Evolutionary conservation across 495 filamentous ascomycete species (phyloP).

Genomic region (Talaromyces borbonicus): DNA sequence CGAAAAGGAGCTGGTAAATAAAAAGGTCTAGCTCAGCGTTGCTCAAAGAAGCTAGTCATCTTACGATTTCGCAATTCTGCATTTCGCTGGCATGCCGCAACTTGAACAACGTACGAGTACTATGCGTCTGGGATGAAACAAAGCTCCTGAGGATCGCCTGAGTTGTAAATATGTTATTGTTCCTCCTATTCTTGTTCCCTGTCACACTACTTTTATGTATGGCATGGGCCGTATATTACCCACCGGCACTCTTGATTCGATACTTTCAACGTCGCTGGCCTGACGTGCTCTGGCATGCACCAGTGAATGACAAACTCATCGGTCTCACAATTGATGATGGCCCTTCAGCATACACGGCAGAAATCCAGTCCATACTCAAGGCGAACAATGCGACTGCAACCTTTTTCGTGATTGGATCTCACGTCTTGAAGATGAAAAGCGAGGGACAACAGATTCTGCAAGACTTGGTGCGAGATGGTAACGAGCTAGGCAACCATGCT

Average conservation of each 20-base stretch:
- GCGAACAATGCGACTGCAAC: conserved; percentile 52
- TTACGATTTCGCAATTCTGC: no score
- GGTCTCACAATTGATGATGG: conserved; percentile 82
- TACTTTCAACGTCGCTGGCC: conserved; percentile 63
- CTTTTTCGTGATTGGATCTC: conserved; percentile 71
- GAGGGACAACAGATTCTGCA: conserved; percentile 41
- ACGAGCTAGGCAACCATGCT: conserved; percentile 76
- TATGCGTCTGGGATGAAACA: no score
- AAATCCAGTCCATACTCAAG: conserved; percentile 56
- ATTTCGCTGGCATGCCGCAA: no score
- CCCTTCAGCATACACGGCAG: conserved; percentile 60
- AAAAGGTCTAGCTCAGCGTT: no score
- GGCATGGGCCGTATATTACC: conserved; percentile 64
- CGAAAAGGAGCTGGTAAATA: no score
- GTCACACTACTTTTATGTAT: conserved; percentile 13
- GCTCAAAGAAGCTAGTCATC: no score
- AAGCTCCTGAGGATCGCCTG: no score
- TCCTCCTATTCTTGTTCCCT: conserved; percentile 3
- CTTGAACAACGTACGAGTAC: no score
- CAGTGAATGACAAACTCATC: conserved; percentile 47
- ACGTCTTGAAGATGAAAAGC: conserved; percentile 44
- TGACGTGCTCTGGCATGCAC: conserved; percentile 62
- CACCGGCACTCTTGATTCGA: conserved; percentile 53
- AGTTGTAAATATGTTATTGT: background rate
- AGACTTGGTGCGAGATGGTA: conserved; percentile 51